A percentile compares a stretch with the other conserved stretches of the same genome.
phyloP scores from a whole-genome alignment of 1,284 basidiomycete species.

The Apiotrichum porosum region DNA sequence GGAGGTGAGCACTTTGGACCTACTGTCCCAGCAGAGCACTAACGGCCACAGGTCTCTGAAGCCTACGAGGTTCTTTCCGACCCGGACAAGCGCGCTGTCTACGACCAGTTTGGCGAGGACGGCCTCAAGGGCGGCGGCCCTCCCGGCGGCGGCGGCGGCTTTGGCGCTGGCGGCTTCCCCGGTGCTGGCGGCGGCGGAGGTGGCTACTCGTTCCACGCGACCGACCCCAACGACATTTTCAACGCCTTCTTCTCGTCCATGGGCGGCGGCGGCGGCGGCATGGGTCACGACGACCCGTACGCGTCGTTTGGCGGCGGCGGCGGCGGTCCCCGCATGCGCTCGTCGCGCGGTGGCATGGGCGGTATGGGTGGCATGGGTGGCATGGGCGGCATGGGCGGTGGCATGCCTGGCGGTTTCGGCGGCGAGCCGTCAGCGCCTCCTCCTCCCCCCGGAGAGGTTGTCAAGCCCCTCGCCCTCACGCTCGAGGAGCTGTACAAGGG shows the following conservation, averaged over 20 bases:
- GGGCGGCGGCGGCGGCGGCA: conserved; percentile 38
- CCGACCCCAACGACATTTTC: conserved; percentile 63
- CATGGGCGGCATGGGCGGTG: conserved; percentile 54
- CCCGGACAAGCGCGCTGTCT: conserved; percentile 79
- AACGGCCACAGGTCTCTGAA: conserved; percentile 94
- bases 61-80: conserved; percentile 95
- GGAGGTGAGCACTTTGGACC: too few relatives aligned
- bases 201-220: conserved; percentile 61
- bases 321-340: conserved; percentile 16
- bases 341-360: conserved; percentile 21
- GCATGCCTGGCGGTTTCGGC: conserved; percentile 54
- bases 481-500: conserved; percentile 90
- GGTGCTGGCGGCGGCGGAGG: conserved; percentile 46
- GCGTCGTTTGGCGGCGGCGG: conserved; percentile 27
- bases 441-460: conserved; percentile 60
- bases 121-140: conserved; percentile 66
- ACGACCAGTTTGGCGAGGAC: conserved; percentile 95
- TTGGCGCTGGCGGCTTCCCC: conserved; percentile 54
- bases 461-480: conserved; percentile 76
- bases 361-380: conserved; percentile 52
- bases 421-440: conserved; percentile 41
- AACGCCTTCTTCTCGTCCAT: conserved; percentile 62
- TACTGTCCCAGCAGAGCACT: too few relatives aligned
- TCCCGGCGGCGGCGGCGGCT: conserved; percentile 49
- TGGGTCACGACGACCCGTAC: conserved; percentile 37